Conservation (phyloP, 1,284 basidiomycete species). For the Irpex sp. region DNA sequence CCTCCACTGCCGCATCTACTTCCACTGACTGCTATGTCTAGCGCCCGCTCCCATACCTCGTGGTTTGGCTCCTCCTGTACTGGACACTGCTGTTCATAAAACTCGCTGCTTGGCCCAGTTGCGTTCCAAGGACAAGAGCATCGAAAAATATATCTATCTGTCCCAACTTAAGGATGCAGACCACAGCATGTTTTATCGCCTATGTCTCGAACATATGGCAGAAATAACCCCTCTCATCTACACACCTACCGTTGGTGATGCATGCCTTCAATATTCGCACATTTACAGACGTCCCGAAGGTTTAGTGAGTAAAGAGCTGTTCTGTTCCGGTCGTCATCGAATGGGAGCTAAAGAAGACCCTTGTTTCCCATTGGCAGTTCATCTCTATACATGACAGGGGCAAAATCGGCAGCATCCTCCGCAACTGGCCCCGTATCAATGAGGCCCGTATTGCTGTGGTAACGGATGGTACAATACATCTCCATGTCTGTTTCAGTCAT, state of each 20-base stretch:
- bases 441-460: constrained; percentile 84
- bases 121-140: constrained; percentile 65
- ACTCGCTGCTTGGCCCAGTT: constrained; percentile 66
- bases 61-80: constrained; percentile 64
- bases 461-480: constrained; percentile 65
- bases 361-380: constrained; percentile 43
- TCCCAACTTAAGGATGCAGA: constrained; percentile 71
- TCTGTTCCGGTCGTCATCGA: background rate
- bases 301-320: constrained; percentile 43
- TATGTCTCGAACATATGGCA: constrained; percentile 66
- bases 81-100: constrained; percentile 52
- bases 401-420: constrained; percentile 64
- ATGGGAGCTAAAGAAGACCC: constrained; percentile 11
- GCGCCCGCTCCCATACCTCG: constrained; percentile 44
- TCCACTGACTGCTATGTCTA: constrained; percentile 23
- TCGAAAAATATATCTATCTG: constrained; percentile 85
- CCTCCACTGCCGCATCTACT: constrained; percentile 7
- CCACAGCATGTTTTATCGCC: constrained; percentile 69
- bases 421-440: constrained; percentile 72
- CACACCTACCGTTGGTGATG: constrained; percentile 91
- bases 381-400: constrained; percentile 88
- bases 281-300: constrained; percentile 83
- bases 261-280: constrained; percentile 81
- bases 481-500: background rate
- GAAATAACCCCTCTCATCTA: constrained; percentile 87